Base-by-base conservation (phyloP, 2,329 filamentous ascomycete genomes). In the Magnaporthiopsis poae region DNA sequence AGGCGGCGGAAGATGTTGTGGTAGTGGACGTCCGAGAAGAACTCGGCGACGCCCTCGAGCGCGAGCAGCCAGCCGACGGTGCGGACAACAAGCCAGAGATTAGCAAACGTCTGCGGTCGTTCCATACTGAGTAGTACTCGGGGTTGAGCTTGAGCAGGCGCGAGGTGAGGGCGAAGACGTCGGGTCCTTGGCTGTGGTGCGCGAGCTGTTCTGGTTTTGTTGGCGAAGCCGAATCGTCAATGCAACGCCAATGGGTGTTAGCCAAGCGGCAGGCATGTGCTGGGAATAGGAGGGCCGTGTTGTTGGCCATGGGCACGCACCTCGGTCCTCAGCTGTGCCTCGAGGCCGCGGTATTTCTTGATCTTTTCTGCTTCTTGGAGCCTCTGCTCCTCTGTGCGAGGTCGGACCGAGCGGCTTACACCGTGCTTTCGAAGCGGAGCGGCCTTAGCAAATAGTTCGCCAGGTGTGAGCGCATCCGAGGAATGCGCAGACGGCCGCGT, bases 81-180 rank as follows among this genome's bases (percentile, higher is more conserved):
- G 73, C 82, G 78, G 81, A 86, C 72, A 86, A 84, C 77, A 80
- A 83, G 72, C 80, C 79, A 80, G 80, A 84, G 68, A 79, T 84
- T 82, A 88, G 81, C 78, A 85, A 88, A 73, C 85, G 84, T 72
- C 95, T 89, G 74, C 95, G 89, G 79, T 89, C 85, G 82, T 96
- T 96, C 91, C 91, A 96, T 83, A 92, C 84, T 67, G 91, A 94
- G 79, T 95, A 95, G 81, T 93, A 93, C 77, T 96, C 91, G 33
- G 91, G 91, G 76, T 96, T 96, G 72, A 88, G 84, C 62, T 83
- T 84, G 66, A 94, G 82, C 61, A 95, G 84, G 71, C 86, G 87
- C n/a, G 89, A 88, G 46, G 89, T 90, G 66, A 90, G 83, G 69
- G 84, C 79, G 72, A 93, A 85, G 60, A 87, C 84, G 66, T 86